Base-by-base conservation (phyloP, 495 filamentous ascomycete species). In the Daldinia decipiens region DNA sequence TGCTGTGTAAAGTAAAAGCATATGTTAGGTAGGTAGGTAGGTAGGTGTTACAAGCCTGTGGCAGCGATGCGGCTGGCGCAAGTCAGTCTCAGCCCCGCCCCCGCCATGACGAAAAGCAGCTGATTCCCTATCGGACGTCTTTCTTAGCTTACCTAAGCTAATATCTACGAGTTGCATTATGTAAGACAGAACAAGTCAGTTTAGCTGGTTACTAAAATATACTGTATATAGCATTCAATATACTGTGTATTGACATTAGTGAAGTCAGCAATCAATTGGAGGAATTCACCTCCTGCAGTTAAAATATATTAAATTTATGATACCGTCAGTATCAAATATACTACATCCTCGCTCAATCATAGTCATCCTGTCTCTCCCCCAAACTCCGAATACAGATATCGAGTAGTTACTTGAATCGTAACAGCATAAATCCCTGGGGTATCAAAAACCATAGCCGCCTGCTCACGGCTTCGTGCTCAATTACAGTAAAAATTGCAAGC, bases 21-120 rank as follows among this genome's bases (percentile, higher is more conserved):
- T 40, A 40, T n/a, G n/a, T n/a, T n/a, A n/a, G n/a, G n/a, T n/a
- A n/a, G n/a, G n/a, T n/a, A n/a, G n/a, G n/a, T n/a, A n/a, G n/a
- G n/a, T n/a, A n/a, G n/a, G n/a, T n/a, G 50, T 24, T 29, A 53
- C 24, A 31, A 53, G 50, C 31, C 26, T 53, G 50, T 53, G 24
- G 27, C 43, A 47, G 43, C 17, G 43, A 21, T 24, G 43, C 43
- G 43, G 43, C 43, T 47, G 43, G 43, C 27, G 26, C 21, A 68
- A 43, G 51, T 67, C 63, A 63, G 68, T 71, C 21, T 17, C 7
- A 67, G 27, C 69, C 63, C 69, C 69, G 69, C 63, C 69, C 69
- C 69, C 59, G 43, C 69, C 59, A 67, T 72, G 63, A 72, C 69
- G 63, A 67, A 53, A 53, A 60, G 54, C 58, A 24, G 31, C 53